A percentile compares a stretch with the other conserved stretches of the same genome.
Conservation (phyloP, 371 early-diverging fungal genomes). For the Mucor circinelloides region DNA sequence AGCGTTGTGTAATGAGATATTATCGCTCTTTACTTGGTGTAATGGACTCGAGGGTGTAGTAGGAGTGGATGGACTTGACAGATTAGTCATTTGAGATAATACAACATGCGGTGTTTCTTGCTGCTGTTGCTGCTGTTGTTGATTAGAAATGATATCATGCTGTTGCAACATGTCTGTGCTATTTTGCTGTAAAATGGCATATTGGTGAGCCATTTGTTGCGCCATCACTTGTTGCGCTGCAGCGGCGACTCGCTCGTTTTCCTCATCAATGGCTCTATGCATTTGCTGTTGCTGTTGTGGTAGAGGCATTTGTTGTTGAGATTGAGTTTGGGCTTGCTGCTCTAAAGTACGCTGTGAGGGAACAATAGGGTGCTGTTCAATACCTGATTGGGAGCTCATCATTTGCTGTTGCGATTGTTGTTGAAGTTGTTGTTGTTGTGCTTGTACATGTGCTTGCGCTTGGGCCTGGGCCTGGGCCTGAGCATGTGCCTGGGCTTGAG, state of each 20-base stretch:
- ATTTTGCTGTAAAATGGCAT: conserved; percentile 15
- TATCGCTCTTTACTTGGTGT: conserved; percentile 23
- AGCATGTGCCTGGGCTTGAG: conserved; percentile 5
- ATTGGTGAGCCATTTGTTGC: conserved; percentile 32
- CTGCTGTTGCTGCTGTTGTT: background rate
- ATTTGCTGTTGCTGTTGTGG: background rate
- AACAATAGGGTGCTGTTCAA: conserved; percentile 27
- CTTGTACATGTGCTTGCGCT: conserved; percentile 3
- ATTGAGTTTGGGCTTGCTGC: background rate
- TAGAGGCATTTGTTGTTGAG: background rate
- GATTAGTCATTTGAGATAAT: conserved; percentile 19
- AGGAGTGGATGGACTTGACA: conserved; percentile 4
- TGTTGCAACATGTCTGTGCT: conserved; percentile 4
- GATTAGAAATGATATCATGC: background rate
- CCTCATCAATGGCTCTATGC: conserved; percentile 12
- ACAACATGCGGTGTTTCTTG: conserved; percentile 29
- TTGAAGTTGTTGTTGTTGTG: conserved; percentile 6
- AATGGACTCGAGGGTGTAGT: background rate
- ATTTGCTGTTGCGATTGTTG: conserved; percentile 3
- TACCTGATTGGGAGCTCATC: conserved; percentile 7
- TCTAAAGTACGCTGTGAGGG: conserved; percentile 21
- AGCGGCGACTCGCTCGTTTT: conserved; percentile 19
- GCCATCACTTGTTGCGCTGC: conserved; percentile 32
- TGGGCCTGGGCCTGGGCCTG: conserved; percentile 12
- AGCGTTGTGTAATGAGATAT: conserved; percentile 26